Conservation (phyloP, 805 yeast genomes). For the Scheffersomyces coipomensis region DNA sequence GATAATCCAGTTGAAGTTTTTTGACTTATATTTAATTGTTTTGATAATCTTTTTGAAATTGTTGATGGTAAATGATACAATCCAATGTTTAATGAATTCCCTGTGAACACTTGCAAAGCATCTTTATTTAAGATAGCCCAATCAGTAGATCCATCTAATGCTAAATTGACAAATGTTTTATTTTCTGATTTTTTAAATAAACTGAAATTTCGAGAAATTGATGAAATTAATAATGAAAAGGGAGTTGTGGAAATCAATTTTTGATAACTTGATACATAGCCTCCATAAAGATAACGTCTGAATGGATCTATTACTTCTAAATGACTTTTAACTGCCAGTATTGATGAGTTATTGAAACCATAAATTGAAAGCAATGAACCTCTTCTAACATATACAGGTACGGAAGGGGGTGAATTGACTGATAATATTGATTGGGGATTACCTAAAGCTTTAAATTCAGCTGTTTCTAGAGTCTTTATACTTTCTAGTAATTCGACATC, state of each 20-base stretch:
- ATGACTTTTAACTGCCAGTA: conserved; percentile 17
- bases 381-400: conserved; percentile 49
- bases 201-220: conserved; percentile 22
- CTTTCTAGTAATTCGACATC: conserved; percentile 12
- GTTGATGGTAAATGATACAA: conserved; percentile 37
- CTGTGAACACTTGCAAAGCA: conserved; percentile 52
- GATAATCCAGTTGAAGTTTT: conserved; percentile 41
- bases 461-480: conserved; percentile 17
- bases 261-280: conserved; percentile 45
- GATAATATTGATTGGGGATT: conserved; percentile 36
- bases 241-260: conserved; percentile 48
- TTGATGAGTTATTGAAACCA: conserved; percentile 18
- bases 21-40: conserved; percentile 14
- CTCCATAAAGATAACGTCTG: conserved; percentile 44
- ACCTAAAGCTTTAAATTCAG: conserved; percentile 20
- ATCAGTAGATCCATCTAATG: conserved; percentile 58
- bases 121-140: conserved; percentile 56
- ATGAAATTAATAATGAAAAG: conserved; percentile 41
- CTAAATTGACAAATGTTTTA: conserved; percentile 43
- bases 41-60: conserved; percentile 32
- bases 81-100: conserved; percentile 46
- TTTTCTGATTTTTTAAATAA: conserved; percentile 14
- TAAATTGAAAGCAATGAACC: conserved; percentile 52
- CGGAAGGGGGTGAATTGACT: conserved; percentile 56
- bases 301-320: conserved; percentile 36